Conservation (phyloP, 169 alveolate species). For the Eimeria sp. region DNA sequence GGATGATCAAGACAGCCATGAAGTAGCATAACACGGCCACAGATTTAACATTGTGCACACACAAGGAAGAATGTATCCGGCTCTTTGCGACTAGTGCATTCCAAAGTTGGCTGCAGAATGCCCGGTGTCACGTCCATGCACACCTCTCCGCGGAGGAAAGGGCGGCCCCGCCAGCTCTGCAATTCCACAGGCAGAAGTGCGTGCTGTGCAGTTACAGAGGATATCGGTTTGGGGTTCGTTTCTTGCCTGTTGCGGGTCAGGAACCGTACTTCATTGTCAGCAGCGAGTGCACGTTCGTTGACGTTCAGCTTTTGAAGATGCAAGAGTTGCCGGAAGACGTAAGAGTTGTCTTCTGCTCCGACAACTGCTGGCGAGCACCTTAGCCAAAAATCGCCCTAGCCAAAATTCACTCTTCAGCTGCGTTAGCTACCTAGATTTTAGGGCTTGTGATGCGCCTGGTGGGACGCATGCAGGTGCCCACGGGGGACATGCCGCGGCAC, state of each 20-base stretch:
- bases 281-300: slow-evolving; percentile 97
- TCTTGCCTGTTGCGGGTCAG: slow-evolving; percentile 12
- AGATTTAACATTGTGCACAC: neutral
- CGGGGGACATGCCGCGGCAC: slow-evolving; percentile 96
- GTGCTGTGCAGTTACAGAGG: neutral
- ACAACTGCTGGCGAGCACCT: neutral
- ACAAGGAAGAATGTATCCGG: neutral
- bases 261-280: slow-evolving; percentile 94
- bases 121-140: too few species aligned
- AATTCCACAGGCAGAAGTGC: neutral
- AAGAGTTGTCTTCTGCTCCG: neutral
- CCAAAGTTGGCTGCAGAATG: neutral
- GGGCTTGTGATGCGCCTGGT: neutral
- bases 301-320: slow-evolving; percentile 97
- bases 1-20: neutral
- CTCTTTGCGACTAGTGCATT: neutral
- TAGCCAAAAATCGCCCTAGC: neutral
- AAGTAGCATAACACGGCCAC: neutral
- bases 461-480: slow-evolving; percentile 88
- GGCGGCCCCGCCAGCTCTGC: too few species aligned
- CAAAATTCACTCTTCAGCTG: neutral
- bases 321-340: slow-evolving; percentile 99
- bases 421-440: neutral
- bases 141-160: too few species aligned
- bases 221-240: neutral